These are phyloP conservation scores for Aspergillus diversus DNA, from an alignment of 495 filamentous ascomycete species.

Conservation along the genomic window DNA sequence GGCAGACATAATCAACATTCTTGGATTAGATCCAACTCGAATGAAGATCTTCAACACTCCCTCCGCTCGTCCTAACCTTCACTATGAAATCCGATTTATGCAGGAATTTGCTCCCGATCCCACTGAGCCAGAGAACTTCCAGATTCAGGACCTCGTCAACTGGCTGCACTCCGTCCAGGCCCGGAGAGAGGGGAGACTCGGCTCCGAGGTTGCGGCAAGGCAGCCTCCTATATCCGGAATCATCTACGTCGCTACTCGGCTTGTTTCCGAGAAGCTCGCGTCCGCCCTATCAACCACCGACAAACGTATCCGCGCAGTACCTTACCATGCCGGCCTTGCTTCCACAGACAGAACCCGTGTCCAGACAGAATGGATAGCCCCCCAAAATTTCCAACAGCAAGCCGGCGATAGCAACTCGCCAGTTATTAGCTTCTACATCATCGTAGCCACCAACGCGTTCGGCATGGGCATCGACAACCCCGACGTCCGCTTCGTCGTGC, in stretches of 20 bases:
- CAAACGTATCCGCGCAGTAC: constrained; percentile 46
- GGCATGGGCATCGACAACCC: constrained; percentile 98
- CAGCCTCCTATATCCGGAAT: constrained; percentile 77
- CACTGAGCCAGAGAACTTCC: constrained; percentile 33
- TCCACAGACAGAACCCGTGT: constrained; percentile 46
- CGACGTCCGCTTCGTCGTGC: constrained; percentile 88
- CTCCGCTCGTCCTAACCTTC: constrained; percentile 80
- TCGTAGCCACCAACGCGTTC: constrained; percentile 93
- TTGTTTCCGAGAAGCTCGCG: constrained; percentile 76
- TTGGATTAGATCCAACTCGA: constrained; percentile 62
- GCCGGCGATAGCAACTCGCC: constrained; percentile 1
- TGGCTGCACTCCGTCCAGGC: constrained; percentile 75
- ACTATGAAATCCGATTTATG: constrained; percentile 91
- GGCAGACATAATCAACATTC: constrained; percentile 73
- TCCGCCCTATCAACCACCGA: constrained; percentile 35
- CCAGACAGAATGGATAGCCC: constrained; percentile 73
- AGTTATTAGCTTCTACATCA: constrained; percentile 73
- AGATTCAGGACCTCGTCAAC: constrained; percentile 67
- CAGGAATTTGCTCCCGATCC: constrained; percentile 50
- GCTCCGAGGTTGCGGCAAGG: constrained; percentile 47
- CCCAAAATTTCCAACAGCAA: constrained; percentile 43
- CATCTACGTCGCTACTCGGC: constrained; percentile 82
- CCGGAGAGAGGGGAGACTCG: constrained; percentile 56
- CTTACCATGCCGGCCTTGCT: constrained; percentile 56
- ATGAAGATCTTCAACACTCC: constrained; percentile 81